These are phyloP conservation scores for Hysterangium stoloniferum DNA, from an alignment of 768 basidiomycete genomes.

Conservation along the genomic window DNA sequence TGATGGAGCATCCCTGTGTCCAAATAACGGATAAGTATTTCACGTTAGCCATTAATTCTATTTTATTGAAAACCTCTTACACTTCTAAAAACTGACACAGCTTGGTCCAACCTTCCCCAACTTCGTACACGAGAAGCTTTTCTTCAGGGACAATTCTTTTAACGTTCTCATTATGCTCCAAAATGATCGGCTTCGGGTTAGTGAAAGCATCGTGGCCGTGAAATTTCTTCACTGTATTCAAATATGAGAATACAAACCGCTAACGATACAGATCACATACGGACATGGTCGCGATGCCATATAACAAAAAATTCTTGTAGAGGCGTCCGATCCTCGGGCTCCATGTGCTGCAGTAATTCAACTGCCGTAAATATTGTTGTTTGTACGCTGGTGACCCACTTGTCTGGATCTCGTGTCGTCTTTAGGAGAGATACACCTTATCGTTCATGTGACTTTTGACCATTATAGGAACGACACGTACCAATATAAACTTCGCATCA, in stretches of 20 bases:
- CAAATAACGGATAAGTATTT: no score
- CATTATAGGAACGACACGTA: no score
- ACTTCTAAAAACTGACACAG: not conserved
- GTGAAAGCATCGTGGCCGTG: not conserved
- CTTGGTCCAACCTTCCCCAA: not conserved
- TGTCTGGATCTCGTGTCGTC: not conserved
- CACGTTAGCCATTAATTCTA: no score
- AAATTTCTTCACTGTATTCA: not conserved
- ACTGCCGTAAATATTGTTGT: not conserved
- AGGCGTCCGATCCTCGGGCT: not conserved
- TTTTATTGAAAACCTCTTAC: not conserved
- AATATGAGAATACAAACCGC: not conserved
- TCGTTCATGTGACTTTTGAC: no score
- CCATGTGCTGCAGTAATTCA: no score
- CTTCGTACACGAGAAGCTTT: slow-evolving; percentile 2
- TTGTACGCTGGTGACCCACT: not conserved
- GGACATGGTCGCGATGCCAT: not conserved
- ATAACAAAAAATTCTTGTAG: not conserved
- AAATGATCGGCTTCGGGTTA: not conserved
- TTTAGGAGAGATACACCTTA: not conserved
- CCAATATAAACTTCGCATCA: slow-evolving; percentile 7
- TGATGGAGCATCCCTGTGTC: not conserved
- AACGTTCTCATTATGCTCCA: not conserved
- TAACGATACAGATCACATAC: not conserved
- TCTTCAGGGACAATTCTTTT: not conserved